These are phyloP conservation scores for Arabis alpina DNA, from an alignment of 345 rosid species.

Conservation along the genomic window DNA sequence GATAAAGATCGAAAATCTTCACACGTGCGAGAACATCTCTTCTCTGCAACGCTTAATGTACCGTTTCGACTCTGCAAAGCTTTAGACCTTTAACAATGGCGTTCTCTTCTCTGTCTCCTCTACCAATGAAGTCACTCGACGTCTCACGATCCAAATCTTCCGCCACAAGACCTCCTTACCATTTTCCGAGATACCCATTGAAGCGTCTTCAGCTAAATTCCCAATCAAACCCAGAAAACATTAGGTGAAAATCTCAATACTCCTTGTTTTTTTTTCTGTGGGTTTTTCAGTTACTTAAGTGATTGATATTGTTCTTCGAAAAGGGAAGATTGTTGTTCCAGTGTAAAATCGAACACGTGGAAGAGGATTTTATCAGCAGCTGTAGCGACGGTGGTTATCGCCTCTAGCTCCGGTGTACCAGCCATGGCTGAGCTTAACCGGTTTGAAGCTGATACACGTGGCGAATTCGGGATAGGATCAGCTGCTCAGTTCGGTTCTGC, in stretches of 20 bases:
- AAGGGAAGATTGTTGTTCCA: conserved; percentile 53
- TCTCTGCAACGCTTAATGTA: conserved; percentile 3
- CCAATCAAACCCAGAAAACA: conserved; percentile 9
- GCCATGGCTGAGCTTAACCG: conserved; percentile 86
- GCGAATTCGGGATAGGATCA: conserved; percentile 91
- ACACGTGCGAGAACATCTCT: conserved; percentile 37
- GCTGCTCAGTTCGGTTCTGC: conserved; percentile 95
- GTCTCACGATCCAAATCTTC: conserved; percentile 30
- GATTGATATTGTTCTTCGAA: conserved; percentile 39
- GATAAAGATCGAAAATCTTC: conserved; percentile 28
- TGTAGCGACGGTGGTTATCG: conserved; percentile 60
- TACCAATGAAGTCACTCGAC: conserved; percentile 35
- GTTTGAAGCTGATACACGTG: conserved; percentile 81
- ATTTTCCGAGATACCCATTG: conserved; percentile 27
- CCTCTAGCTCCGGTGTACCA: conserved; percentile 54
- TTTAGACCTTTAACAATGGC: conserved; percentile 34
- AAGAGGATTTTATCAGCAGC: conserved; percentile 62
- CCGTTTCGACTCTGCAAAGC: conserved; percentile 15
- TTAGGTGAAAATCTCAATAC: conserved; percentile 12
- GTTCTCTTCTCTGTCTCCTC: conserved; percentile 40
- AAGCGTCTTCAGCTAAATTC: conserved; percentile 34
- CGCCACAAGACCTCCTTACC: conserved; percentile 21
- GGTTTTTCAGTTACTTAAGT: conserved; percentile 7
- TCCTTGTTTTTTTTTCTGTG: background rate
- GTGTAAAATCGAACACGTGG: conserved; percentile 52